These are phyloP conservation scores for Lichtheimia corymbifera DNA, from an alignment of 371 early-diverging fungal genomes.

Conservation along the genomic window DNA sequence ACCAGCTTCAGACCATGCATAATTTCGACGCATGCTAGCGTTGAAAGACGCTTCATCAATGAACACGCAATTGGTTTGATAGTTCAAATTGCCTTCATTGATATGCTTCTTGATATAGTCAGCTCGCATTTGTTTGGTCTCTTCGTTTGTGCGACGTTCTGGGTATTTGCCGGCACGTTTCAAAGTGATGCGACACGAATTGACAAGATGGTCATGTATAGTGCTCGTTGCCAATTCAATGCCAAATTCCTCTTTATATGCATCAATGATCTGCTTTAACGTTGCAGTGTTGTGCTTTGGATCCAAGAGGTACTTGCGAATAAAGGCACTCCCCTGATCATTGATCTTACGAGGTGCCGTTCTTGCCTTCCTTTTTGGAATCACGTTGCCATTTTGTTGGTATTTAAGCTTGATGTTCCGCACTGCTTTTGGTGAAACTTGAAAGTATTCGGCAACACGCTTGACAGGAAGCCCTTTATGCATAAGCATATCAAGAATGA, in stretches of 20 bases:
- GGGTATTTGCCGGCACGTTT: background rate
- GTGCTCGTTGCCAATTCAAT: background rate
- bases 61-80: constrained; percentile 9
- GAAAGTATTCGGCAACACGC: too few relatives aligned
- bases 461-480: too few relatives aligned
- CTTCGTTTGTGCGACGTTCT: background rate
- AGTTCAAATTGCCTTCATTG: background rate
- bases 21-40: background rate
- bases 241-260: background rate
- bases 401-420: too few relatives aligned
- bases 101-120: background rate
- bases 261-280: background rate
- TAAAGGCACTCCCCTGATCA: too few relatives aligned
- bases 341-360: too few relatives aligned
- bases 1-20: background rate
- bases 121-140: background rate
- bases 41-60: constrained; percentile 11
- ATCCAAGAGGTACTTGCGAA: too few relatives aligned
- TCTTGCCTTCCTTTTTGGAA: too few relatives aligned
- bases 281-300: background rate
- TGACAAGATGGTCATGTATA: background rate
- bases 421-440: too few relatives aligned
- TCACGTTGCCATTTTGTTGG: too few relatives aligned
- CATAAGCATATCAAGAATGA: too few relatives aligned
- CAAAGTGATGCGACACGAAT: background rate